These are phyloP conservation scores for Chalciporus chontae DNA, from an alignment of 768 basidiomycete species.

Conservation along the genomic window DNA sequence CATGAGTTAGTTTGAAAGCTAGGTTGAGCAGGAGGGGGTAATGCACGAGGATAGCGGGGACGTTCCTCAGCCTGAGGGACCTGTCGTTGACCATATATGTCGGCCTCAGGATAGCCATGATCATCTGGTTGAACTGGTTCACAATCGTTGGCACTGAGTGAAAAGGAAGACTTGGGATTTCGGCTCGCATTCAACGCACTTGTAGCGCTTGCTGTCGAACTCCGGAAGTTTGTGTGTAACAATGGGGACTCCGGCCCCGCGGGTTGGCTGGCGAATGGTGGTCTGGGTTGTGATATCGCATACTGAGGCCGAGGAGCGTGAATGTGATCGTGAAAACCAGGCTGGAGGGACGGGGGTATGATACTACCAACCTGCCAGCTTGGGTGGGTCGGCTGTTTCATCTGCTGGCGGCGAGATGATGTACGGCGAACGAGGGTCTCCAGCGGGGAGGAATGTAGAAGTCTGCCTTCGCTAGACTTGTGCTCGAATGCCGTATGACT, in stretches of 20 bases:
- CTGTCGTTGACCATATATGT: constrained; percentile 35
- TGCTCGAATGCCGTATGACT: constrained; percentile 14
- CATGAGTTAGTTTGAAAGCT: constrained; percentile 12
- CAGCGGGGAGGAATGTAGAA: constrained; percentile 51
- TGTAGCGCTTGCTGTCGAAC: constrained; percentile 37
- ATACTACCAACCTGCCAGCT: background rate
- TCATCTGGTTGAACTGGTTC: constrained; percentile 28
- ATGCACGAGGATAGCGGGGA: background rate
- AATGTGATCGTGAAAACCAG: constrained; percentile 1
- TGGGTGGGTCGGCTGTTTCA: constrained; percentile 4
- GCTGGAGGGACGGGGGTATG: constrained; percentile 11
- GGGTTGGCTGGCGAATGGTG: background rate
- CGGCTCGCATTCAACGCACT: constrained; percentile 6
- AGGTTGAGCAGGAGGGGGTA: background rate
- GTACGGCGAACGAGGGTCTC: constrained; percentile 53
- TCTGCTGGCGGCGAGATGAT: constrained; percentile 40
- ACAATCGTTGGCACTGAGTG: no score
- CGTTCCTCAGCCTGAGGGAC: background rate
- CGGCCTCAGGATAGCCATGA: constrained; percentile 38
- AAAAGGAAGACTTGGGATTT: constrained; percentile 3
- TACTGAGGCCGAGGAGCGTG: background rate
- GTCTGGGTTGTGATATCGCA: constrained; percentile 11
- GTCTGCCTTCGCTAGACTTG: constrained; percentile 22
- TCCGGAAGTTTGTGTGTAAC: constrained; percentile 46
- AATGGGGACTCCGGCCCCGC: constrained; percentile 45